Conservation (phyloP, 495 filamentous ascomycete species). For the Neurospora sp. region DNA sequence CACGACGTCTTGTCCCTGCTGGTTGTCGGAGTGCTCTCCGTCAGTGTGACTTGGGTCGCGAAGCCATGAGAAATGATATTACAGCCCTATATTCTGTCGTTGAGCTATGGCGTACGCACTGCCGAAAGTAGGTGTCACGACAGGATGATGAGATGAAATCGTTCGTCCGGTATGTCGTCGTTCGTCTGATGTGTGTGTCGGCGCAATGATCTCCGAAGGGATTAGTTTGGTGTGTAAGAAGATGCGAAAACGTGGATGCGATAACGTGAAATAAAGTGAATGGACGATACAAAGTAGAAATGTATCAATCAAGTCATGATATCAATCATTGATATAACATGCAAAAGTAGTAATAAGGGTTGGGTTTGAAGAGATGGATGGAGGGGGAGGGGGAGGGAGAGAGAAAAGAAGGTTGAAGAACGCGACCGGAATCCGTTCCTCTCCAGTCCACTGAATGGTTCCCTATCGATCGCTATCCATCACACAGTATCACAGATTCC, state of each 20-base stretch:
- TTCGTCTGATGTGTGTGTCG: background rate
- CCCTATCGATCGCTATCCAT: background rate
- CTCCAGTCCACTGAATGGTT: background rate
- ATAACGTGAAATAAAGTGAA: background rate
- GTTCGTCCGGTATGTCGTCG: background rate
- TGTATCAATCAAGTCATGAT: background rate
- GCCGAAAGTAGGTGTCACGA: background rate
- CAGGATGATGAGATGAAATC: background rate
- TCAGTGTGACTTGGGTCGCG: background rate
- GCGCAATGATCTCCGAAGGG: background rate
- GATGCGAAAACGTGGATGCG: background rate
- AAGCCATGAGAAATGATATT: background rate
- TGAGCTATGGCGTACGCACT: background rate
- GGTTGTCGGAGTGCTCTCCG: background rate
- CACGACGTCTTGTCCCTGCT: too few relatives aligned
- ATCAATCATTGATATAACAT: background rate
- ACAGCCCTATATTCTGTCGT: background rate
- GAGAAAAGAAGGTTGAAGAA: background rate
- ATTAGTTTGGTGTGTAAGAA: background rate
- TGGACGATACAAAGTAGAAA: background rate
- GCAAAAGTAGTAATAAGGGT: background rate
- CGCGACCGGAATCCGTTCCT: background rate
- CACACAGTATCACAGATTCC: background rate
- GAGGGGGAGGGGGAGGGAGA: background rate
- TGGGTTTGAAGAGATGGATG: background rate